Percentiles rank a stretch among this genome's conserved stretches.
These are phyloP conservation scores for Hygrocybe coccinea DNA, from an alignment of 768 basidiomycete genomes.

Conservation along the genomic window DNA sequence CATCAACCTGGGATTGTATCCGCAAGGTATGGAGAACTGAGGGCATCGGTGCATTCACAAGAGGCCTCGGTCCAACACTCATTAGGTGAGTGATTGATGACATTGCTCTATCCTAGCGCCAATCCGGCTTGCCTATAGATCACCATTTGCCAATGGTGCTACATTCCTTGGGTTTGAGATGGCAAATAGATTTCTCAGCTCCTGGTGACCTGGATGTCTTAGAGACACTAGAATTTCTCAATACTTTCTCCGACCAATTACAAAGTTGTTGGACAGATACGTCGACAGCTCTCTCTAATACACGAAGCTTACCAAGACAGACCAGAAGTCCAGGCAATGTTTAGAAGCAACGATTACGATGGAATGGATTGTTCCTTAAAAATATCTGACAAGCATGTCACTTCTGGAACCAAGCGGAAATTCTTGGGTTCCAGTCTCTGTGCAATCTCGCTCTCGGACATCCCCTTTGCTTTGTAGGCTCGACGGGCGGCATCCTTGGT, in stretches of 20 bases:
- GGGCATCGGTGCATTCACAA: slow-evolving; percentile 80
- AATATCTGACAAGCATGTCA: no score
- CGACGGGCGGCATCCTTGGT: neutral
- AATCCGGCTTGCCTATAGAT: slow-evolving; percentile 41
- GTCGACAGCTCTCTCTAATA: neutral
- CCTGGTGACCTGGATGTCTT: slow-evolving; percentile 12
- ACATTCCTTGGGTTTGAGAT: slow-evolving; percentile 97
- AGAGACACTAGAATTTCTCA: no score
- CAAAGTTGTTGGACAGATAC: no score
- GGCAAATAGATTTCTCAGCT: slow-evolving; percentile 68
- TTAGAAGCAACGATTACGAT: no score
- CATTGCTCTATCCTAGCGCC: slow-evolving; percentile 2
- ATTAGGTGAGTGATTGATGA: slow-evolving; percentile 59
- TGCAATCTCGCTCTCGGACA: neutral
- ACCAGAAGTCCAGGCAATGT: no score
- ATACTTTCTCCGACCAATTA: neutral
- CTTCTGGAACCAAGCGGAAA: no score
- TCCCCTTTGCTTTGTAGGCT: neutral
- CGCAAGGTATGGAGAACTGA: slow-evolving; percentile 79
- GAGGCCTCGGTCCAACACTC: slow-evolving; percentile 88
- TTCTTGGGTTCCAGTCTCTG: neutral
- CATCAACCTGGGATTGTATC: slow-evolving; percentile 76
- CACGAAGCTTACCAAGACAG: neutral
- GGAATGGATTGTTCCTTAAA: no score
- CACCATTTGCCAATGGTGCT: slow-evolving; percentile 93